These are phyloP conservation scores for Lentinula guzmanii DNA, from an alignment of 768 basidiomycete genomes.

Conservation along the genomic window DNA sequence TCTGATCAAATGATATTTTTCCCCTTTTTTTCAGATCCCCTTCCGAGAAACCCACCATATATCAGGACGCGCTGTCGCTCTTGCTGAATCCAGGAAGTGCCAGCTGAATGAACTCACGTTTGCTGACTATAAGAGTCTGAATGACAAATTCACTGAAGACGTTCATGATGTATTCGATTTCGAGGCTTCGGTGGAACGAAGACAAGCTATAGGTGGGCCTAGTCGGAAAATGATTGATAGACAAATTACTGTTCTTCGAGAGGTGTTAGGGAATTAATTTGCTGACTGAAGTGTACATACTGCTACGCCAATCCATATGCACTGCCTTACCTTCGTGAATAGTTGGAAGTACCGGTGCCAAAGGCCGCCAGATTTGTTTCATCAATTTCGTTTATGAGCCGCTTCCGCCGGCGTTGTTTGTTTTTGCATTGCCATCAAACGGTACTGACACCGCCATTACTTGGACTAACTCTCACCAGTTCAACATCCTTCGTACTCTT, in stretches of 20 bases:
- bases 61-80: slow-evolving; percentile 92
- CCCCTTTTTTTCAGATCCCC: slow-evolving; percentile 59
- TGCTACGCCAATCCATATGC: too few species aligned
- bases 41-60: slow-evolving; percentile 99
- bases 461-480: slow-evolving; percentile 5
- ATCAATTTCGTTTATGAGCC: not conserved
- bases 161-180: slow-evolving; percentile 87
- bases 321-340: too few species aligned
- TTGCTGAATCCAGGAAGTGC: slow-evolving; percentile 79
- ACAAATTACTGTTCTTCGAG: slow-evolving; percentile 75
- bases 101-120: slow-evolving; percentile 79
- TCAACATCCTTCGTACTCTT: slow-evolving; percentile 13
- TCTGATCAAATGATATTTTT: not conserved
- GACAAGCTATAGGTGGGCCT: slow-evolving; percentile 89
- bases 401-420: slow-evolving; percentile 3
- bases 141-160: slow-evolving; percentile 75
- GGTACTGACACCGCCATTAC: not conserved
- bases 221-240: slow-evolving; percentile 78
- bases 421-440: slow-evolving; percentile 9
- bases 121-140: slow-evolving; percentile 72
- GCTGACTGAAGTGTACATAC: not conserved
- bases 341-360: too few species aligned
- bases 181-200: slow-evolving; percentile 89
- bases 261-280: slow-evolving; percentile 30
- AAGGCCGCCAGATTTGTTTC: too few species aligned